Percentiles rank a stretch among this genome's conserved stretches.
phyloP scores from a whole-genome alignment of 805 yeast species.

The Myxozyma vanderwaltii region DNA sequence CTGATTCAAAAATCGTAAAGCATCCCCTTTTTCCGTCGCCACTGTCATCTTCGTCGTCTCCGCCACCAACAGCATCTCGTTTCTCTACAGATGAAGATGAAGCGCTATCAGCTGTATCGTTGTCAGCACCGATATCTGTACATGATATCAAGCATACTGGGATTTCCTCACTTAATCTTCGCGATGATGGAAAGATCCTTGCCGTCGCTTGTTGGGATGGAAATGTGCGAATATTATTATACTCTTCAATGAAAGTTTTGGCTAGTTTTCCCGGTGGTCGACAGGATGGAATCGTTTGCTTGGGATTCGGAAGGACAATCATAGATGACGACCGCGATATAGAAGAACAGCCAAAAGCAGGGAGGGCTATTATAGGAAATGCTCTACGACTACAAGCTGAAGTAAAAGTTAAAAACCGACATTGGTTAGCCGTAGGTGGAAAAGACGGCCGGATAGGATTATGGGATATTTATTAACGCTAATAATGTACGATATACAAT shows the following conservation, averaged over 20 bases:
- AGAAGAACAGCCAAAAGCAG: background rate
- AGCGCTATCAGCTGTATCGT: background rate
- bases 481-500: background rate
- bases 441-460: conserved; percentile 58
- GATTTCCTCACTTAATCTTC: conserved; percentile 36
- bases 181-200: conserved; percentile 35
- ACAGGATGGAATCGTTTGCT: conserved; percentile 39
- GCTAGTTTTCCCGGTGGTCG: conserved; percentile 40
- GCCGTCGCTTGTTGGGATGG: conserved; percentile 49
- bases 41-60: background rate
- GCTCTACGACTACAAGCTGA: conserved; percentile 6
- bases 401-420: conserved; percentile 10
- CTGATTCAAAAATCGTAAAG: conserved; percentile 41
- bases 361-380: background rate
- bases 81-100: conserved; percentile 2
- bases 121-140: conserved; percentile 1
- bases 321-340: background rate
- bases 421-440: conserved; percentile 53
- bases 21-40: conserved; percentile 33
- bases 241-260: conserved; percentile 39
- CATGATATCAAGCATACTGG: conserved; percentile 40
- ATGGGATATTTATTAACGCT: conserved; percentile 39
- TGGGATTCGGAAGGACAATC: conserved; percentile 31
- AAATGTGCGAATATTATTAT: conserved; percentile 41
- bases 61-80: background rate